Conservation (phyloP, 108 stramenopile species). For the Cyclotella choctawhatcheeana region DNA sequence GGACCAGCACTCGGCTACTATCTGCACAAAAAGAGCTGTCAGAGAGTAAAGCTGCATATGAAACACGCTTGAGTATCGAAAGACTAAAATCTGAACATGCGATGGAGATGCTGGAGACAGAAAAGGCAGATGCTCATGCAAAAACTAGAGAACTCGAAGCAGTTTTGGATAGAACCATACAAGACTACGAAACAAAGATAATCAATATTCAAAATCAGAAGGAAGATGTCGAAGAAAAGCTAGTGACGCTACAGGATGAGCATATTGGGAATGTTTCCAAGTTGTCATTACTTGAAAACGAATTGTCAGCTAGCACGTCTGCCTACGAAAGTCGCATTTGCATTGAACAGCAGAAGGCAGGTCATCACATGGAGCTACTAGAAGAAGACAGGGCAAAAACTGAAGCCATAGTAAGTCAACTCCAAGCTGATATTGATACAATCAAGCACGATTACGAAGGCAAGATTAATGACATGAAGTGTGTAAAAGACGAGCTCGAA, state of each 20-base stretch:
- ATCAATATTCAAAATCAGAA: not conserved
- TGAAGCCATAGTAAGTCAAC: not conserved
- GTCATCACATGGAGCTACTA: not conserved
- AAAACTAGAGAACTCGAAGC: not conserved
- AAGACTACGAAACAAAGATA: not conserved
- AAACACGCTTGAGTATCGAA: not conserved
- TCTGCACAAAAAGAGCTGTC: not conserved
- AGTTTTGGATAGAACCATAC: not conserved
- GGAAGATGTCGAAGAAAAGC: not conserved
- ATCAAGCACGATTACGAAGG: not conserved
- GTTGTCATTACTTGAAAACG: not conserved
- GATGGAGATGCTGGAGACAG: not conserved
- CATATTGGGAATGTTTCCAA: not conserved
- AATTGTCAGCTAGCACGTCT: not conserved
- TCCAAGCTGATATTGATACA: not conserved
- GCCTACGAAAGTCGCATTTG: not conserved
- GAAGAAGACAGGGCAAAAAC: not conserved
- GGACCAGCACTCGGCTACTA: not conserved
- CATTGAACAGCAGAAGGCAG: not conserved
- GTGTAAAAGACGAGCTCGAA: not conserved
- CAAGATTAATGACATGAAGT: not conserved
- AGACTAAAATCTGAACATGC: not conserved
- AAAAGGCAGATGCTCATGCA: not conserved
- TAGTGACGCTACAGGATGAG: not conserved
- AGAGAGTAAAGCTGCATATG: not conserved